Conservation (phyloP, 257 asterid species). For the Datura wrightii region DNA sequence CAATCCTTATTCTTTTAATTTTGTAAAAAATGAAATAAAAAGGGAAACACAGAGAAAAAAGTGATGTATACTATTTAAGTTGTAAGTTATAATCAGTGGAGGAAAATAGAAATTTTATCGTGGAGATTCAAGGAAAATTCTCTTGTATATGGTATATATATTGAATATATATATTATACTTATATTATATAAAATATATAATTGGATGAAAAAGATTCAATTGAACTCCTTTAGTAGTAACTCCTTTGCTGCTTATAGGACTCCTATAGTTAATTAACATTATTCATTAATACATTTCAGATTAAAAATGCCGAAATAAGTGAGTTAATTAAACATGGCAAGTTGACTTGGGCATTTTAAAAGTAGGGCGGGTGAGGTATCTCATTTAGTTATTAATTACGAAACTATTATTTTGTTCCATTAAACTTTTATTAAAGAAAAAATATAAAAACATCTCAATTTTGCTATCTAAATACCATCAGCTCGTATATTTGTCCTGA, state of each 20-base stretch:
- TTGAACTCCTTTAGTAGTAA: background rate
- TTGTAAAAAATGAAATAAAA: background rate
- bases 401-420: too few species aligned
- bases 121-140: background rate
- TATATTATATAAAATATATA: background rate
- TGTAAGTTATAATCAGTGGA: too few species aligned
- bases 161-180: background rate
- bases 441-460: too few species aligned
- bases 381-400: too few species aligned
- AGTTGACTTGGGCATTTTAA: background rate
- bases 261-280: background rate
- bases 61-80: too few species aligned
- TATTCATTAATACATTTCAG: background rate
- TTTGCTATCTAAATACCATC: background rate
- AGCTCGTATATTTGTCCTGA: background rate
- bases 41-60: background rate
- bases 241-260: background rate
- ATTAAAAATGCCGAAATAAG: background rate
- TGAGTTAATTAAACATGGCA: background rate
- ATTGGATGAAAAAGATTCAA: background rate
- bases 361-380: too few species aligned
- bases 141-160: background rate
- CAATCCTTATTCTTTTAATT: background rate
- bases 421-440: too few species aligned
- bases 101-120: background rate